Evolutionary conservation across 805 yeast species (phyloP).

Genomic region (Candida easanensis): DNA sequence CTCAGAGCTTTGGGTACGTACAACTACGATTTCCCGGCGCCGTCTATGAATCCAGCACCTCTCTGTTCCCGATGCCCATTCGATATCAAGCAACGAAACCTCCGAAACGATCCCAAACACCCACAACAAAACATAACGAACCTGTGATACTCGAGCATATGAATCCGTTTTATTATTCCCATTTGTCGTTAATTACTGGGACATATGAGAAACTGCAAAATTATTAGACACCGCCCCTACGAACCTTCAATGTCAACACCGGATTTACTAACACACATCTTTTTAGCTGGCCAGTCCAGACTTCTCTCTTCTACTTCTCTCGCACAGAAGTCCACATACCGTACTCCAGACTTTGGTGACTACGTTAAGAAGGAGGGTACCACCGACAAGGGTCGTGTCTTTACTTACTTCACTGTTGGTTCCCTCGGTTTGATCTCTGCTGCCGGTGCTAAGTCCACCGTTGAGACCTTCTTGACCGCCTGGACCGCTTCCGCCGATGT

Average conservation of each 20-base stretch:
- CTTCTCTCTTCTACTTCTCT: constrained; percentile 37
- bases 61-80: no score
- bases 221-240: no score
- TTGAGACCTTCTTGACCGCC: constrained; percentile 85
- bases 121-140: no score
- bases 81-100: no score
- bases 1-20: constrained; percentile 28
- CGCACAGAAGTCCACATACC: constrained; percentile 69
- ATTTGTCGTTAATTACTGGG: no score
- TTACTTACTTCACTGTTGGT: constrained; percentile 97
- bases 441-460: constrained; percentile 95
- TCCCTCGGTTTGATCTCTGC: constrained; percentile 87
- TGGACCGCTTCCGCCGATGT: constrained; percentile 99
- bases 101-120: no score
- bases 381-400: constrained; percentile 77
- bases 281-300: constrained; percentile 28
- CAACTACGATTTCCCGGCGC: not conserved
- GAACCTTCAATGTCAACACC: no score
- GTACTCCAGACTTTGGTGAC: constrained; percentile 86
- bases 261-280: not conserved
- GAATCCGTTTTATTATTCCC: no score
- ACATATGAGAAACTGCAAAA: no score
- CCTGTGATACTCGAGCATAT: no score
- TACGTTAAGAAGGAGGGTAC: constrained; percentile 71
- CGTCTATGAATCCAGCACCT: not conserved